These are phyloP conservation scores for Bolboschoenoplectus hybrid DNA, from an alignment of 202 grass and related monocot species.

Conservation along the genomic window DNA sequence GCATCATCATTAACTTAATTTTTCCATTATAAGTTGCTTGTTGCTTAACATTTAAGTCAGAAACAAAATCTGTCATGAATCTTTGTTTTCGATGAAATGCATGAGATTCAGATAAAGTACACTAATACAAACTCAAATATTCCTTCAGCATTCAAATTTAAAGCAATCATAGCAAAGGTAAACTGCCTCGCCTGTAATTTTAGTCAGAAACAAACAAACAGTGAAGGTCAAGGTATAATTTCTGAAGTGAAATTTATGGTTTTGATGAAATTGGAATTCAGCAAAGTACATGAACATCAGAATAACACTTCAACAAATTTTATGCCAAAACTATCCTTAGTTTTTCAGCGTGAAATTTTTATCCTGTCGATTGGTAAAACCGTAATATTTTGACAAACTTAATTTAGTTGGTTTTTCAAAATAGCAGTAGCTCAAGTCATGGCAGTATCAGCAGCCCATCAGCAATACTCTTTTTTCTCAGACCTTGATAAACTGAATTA, in stretches of 20 bases:
- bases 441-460: neutral
- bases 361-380: neutral
- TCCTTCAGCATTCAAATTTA: neutral
- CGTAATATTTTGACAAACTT: neutral
- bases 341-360: neutral
- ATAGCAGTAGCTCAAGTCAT: constrained; percentile 1
- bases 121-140: neutral
- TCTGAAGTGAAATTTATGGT: neutral
- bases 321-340: neutral
- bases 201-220: neutral
- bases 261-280: constrained; percentile 13
- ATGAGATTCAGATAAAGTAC: constrained; percentile 5
- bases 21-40: neutral
- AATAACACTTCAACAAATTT: neutral
- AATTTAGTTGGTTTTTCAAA: constrained; percentile 17
- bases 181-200: constrained; percentile 11
- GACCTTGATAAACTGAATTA: neutral
- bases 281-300: neutral
- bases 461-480: neutral
- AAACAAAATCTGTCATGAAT: constrained; percentile 14
- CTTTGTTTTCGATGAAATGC: neutral
- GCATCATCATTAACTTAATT: constrained; percentile 11
- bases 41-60: neutral
- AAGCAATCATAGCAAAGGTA: neutral
- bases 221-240: neutral